Evolutionary conservation across 2,329 filamentous ascomycete genomes (phyloP), one percentile per base, ranked within the genome.

Genomic region (Phaeomoniella chlamydospora): DNA sequence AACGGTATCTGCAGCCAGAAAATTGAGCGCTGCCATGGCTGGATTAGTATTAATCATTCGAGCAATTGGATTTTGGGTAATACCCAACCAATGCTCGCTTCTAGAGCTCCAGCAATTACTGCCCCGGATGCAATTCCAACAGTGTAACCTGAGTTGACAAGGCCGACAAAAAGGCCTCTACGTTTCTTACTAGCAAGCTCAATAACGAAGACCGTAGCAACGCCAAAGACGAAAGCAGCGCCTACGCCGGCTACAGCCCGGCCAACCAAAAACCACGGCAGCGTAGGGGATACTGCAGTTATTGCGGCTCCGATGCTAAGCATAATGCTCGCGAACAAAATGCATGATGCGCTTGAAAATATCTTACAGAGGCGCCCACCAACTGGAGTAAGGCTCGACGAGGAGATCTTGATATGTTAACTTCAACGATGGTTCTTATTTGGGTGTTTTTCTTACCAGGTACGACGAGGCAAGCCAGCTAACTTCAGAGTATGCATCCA

Each of bases 401-500:
- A 58, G 15, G 64, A 60, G 36, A 83, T 69, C 67, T 65, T 45
- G 61, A 53, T 41, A 72, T 67, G 33, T 14, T 4, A 19, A 26
- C 41, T 37, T 36, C 29, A 31, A 29, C 34, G 12, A 12, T 31
- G n/a, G 12, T 31, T 9, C 12, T n/a, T 9, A 15, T 4, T 5
- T 11, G 15, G n/a, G 10, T 18, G 6, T n/a, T n/a, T n/a, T 31
- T 36, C 43, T 37, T 52, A 65, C 61, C 53, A 90, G 65, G 51
- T 84, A 92, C 2, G 78, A 67, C 18, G 80, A 83, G 5, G 80
- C 85, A 52, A 90, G 85, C 83, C 83, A 92, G 54, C 74, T 80
- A 22, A 75, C 76, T 37, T 74, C 63, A 38, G 77, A 74, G 48
- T 84, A 86, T 1, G 80, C 73, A 55, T 82, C 67, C 2, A 92